Conservation (phyloP, 768 basidiomycete genomes). For the Tricholoma sp. region DNA sequence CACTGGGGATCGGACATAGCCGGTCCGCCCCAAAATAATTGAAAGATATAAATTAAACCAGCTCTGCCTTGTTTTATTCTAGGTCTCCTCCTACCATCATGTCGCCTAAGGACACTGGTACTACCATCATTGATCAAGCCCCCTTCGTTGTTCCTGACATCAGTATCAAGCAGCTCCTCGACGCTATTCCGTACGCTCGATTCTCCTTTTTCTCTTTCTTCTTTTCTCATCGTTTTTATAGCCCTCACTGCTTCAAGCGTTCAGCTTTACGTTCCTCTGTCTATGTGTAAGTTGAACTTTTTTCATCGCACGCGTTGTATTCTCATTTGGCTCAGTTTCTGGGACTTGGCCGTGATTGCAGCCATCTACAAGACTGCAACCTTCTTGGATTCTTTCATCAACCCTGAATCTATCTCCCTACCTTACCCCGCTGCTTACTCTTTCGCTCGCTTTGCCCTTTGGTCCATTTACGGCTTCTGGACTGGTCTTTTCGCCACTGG, state of each 20-base stretch:
- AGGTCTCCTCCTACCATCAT: slow-evolving; percentile 16
- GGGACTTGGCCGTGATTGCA: slow-evolving; percentile 71
- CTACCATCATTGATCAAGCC: slow-evolving; percentile 47
- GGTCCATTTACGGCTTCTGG: slow-evolving; percentile 79
- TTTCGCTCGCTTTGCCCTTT: slow-evolving; percentile 58
- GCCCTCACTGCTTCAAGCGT: slow-evolving; percentile 86
- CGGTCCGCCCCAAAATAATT: slow-evolving; percentile 11
- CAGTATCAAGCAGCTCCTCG: slow-evolving; percentile 81
- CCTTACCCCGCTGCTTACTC: slow-evolving; percentile 60
- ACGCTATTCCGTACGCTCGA: slow-evolving; percentile 69
- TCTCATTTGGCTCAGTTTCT: slow-evolving; percentile 39
- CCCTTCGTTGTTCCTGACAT: slow-evolving; percentile 75
- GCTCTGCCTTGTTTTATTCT: too few species aligned
- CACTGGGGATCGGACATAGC: background rate
- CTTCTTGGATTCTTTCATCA: slow-evolving; percentile 59
- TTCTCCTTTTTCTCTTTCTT: slow-evolving; percentile 3
- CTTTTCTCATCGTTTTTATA: slow-evolving; percentile 19
- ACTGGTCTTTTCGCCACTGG: slow-evolving; percentile 87
- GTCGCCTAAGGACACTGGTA: slow-evolving; percentile 27
- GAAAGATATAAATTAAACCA: background rate
- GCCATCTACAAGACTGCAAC: slow-evolving; percentile 63
- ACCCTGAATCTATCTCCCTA: slow-evolving; percentile 48
- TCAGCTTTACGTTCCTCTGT: slow-evolving; percentile 74
- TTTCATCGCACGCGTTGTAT: background rate
- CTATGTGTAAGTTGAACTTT: slow-evolving; percentile 60